Base-by-base conservation (phyloP, 257 asterid species). In the Solanum chilense region DNA sequence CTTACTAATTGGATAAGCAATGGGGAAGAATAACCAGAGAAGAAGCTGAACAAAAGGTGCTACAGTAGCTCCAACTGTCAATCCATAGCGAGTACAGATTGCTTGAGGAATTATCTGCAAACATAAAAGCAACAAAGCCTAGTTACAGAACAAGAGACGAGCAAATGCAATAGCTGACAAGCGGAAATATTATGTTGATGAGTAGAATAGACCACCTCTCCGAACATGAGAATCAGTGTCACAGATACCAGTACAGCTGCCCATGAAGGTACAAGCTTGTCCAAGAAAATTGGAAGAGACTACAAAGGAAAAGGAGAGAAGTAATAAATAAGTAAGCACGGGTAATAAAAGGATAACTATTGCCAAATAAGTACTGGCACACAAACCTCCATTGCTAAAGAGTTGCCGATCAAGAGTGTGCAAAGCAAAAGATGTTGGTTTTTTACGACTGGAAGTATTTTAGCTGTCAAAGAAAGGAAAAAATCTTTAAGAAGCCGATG, bases 341-440 rank as follows among this genome's bases (percentile, higher is more conserved):
- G 29, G 25, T 39, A 85, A 85, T 83, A 81, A 45, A 82, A 35
- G 70, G n/a, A 33, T 75, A 56, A 23, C 13, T 39, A 80, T 39
- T 71, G 15, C 62, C 75, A 85, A 82, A 56, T 81, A 83, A 89
- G 80, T 58, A 33, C 87, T 33, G 86, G 75, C 80, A 68, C 12
- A 89, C 97, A 88, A 73, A 96, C 99, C 99, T 97, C 99, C 99
- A 97, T 97, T 9, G 99, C 99, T 86, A 97, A 89, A 89, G 99
- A 93, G 93, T 97, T 97, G 80, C 99, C 99, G 62, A 97, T 97
- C 97, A 97, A 97, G 92, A 97, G 98, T n/a, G 99, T 97, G 91
- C 99, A 97, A 75, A 97, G 98, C 97, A 97, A 92, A 76, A 96
- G 97, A 90, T 97, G 99, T 84, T 97, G 99, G 91, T 97, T 97